Percentiles rank a stretch among this genome's conserved stretches.
phyloP scores from a whole-genome alignment of 345 rosid genomes.

The Populus euphratica region DNA sequence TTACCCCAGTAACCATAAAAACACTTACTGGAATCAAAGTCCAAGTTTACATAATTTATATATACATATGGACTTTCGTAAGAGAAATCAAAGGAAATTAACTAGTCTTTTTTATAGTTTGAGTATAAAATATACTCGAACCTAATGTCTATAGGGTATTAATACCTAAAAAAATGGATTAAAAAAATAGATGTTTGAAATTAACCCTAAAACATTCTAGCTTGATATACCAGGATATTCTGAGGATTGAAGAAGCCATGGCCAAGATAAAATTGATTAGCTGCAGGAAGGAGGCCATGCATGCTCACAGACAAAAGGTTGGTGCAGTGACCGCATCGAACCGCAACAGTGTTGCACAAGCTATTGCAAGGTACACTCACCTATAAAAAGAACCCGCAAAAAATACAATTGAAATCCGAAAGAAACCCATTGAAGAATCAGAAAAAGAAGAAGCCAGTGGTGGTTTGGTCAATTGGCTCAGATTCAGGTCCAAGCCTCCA shows the following conservation, averaged over 20 bases:
- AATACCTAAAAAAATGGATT: not conserved
- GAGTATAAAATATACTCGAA: not conserved
- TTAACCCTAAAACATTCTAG: not conserved
- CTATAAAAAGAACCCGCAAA: conserved; percentile 26
- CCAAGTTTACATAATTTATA: not conserved
- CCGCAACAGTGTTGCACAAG: conserved; percentile 92
- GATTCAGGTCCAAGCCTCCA: not conserved
- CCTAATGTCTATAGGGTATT: conserved; percentile 3
- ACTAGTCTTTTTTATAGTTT: not conserved
- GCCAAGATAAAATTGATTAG: conserved; percentile 72
- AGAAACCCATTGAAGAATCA: not conserved
- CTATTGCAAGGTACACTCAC: conserved; percentile 96
- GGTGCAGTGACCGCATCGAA: conserved; percentile 95
- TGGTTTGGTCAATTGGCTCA: not conserved
- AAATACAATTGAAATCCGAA: conserved; percentile 3
- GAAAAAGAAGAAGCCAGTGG: not conserved
- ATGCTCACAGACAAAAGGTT: conserved; percentile 81
- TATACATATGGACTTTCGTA: not conserved
- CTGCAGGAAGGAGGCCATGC: conserved; percentile 61
- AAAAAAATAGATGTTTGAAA: not conserved
- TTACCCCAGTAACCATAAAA: conserved; percentile 3
- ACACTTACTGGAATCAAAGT: not conserved
- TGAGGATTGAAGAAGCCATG: conserved; percentile 73
- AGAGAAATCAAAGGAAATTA: not conserved
- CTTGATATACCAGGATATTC: conserved; percentile 31